phyloP scores from a whole-genome alignment of 805 yeast species.

The Starmerella tilneyi region DNA sequence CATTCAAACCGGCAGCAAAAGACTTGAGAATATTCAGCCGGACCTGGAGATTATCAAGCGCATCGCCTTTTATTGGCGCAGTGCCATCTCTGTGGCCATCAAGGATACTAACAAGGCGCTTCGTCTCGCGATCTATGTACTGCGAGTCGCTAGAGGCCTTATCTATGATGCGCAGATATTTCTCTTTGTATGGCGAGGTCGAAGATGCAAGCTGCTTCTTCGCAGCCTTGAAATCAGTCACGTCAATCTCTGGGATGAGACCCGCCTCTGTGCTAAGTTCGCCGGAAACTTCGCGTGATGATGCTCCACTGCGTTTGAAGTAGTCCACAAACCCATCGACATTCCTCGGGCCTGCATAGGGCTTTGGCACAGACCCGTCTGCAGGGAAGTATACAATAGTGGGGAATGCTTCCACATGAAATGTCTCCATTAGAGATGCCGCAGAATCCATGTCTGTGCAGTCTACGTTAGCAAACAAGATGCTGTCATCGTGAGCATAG shows the following conservation, averaged over 20 bases:
- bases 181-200: slow-evolving; percentile 18
- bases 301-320: slow-evolving; percentile 35
- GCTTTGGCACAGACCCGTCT: slow-evolving; percentile 16
- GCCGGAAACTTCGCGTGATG: slow-evolving; percentile 38
- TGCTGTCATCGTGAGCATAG: slow-evolving; percentile 34
- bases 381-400: slow-evolving; percentile 43
- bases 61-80: slow-evolving; percentile 33
- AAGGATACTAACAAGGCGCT: slow-evolving; percentile 39
- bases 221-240: slow-evolving; percentile 26
- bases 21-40: slow-evolving; percentile 42
- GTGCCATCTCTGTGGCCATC: slow-evolving; percentile 4
- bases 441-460: slow-evolving; percentile 35
- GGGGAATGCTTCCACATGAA: slow-evolving; percentile 42
- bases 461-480: slow-evolving; percentile 41
- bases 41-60: slow-evolving; percentile 43
- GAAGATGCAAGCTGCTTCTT: slow-evolving; percentile 20
- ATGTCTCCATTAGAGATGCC: slow-evolving; percentile 35
- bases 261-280: slow-evolving; percentile 36
- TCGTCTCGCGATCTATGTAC: slow-evolving; percentile 39
- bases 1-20: slow-evolving; percentile 19
- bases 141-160: slow-evolving; percentile 27
- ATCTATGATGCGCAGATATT: slow-evolving; percentile 28
- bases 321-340: slow-evolving; percentile 43
- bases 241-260: slow-evolving; percentile 31
- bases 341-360: slow-evolving; percentile 45